phyloP scores from a whole-genome alignment of 441 rosid genomes.

The Populus hybrid region DNA sequence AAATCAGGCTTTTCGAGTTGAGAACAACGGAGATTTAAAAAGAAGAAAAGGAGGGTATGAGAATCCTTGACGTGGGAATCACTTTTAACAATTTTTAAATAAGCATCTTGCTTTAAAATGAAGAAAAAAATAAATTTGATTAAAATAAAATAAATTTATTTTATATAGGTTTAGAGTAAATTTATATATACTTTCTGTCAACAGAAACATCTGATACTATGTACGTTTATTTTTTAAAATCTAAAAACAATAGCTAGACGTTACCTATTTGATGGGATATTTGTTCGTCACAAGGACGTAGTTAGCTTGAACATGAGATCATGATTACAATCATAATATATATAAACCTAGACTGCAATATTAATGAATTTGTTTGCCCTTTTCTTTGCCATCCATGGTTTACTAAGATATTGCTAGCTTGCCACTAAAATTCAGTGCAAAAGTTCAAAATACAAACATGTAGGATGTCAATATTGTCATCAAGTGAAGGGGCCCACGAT shows the following conservation, averaged over 20 bases:
- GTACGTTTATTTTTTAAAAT: too few relatives aligned
- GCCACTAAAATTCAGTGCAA: constrained; percentile 4
- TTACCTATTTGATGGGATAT: neutral
- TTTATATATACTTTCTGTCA: too few relatives aligned
- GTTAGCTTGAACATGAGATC: neutral
- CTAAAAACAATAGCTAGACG: neutral
- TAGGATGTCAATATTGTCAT: neutral
- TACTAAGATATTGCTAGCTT: neutral
- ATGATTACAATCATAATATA: neutral
- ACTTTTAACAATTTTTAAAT: neutral
- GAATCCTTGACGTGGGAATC: constrained; percentile 8
- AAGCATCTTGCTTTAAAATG: constrained; percentile 1
- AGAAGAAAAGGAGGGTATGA: neutral
- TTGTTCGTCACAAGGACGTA: neutral
- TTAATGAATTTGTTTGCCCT: neutral
- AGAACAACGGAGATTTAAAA: neutral
- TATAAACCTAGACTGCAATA: neutral
- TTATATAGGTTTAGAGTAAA: too few relatives aligned
- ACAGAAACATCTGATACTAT: too few relatives aligned
- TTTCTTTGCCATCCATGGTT: neutral
- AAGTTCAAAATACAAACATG: neutral
- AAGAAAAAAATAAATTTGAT: too few relatives aligned
- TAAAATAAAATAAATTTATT: too few relatives aligned
- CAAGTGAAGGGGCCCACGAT: neutral
- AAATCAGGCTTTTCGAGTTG: neutral